Conservation (phyloP, 2,329 filamentous ascomycete genomes). For the Colletotrichum lupini region DNA sequence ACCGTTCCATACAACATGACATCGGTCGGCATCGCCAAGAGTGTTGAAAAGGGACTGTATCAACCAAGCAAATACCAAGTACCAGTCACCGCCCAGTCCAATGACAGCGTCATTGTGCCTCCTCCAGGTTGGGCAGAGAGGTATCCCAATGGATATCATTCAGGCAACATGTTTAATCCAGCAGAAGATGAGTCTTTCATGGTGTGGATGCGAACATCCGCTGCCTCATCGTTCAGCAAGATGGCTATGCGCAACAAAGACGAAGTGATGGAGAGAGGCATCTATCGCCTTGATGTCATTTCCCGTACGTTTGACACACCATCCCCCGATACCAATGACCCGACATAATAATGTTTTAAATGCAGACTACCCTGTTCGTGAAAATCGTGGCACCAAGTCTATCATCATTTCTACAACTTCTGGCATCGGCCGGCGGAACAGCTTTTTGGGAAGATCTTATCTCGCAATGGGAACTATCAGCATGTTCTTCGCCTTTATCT, state of each 20-base stretch:
- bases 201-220: slow-evolving; percentile 19
- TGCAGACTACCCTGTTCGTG: slow-evolving; percentile 1
- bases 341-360: background rate
- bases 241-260: slow-evolving; percentile 1
- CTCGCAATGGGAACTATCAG: background rate
- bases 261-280: slow-evolving; percentile 2
- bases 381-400: background rate
- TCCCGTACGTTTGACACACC: background rate
- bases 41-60: background rate
- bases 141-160: slow-evolving; percentile 7
- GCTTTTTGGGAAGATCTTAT: background rate
- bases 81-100: background rate
- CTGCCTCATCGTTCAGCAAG: background rate
- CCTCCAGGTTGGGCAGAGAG: slow-evolving; percentile 3
- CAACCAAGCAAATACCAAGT: background rate
- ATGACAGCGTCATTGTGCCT: background rate
- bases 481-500: background rate
- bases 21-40: background rate
- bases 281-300: slow-evolving; percentile 7
- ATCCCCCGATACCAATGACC: no score
- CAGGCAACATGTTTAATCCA: slow-evolving; percentile 13
- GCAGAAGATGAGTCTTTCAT: slow-evolving; percentile 13
- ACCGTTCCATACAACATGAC: slow-evolving; percentile 3
- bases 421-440: background rate
- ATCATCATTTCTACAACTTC: background rate